Conservation (phyloP, 768 basidiomycete species). For the Rhodocollybia butyracea region DNA sequence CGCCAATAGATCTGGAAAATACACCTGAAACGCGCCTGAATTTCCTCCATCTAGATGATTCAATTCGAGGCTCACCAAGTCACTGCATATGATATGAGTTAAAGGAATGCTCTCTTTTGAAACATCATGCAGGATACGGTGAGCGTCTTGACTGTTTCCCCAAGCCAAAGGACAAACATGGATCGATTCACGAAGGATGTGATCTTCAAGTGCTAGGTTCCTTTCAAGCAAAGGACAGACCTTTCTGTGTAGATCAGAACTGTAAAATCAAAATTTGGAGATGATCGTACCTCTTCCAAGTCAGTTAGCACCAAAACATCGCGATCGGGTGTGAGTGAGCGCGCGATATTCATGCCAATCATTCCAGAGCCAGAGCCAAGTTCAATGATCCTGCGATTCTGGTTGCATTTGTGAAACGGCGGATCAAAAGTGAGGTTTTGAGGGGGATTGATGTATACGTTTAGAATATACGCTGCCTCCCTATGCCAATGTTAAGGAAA, state of each 20-base stretch:
- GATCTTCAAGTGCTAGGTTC: conserved; percentile 26
- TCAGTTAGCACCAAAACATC: conserved; percentile 66
- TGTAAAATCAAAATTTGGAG: neutral
- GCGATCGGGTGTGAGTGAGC: conserved; percentile 30
- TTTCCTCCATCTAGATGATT: neutral
- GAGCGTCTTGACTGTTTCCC: conserved; percentile 53
- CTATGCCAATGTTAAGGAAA: conserved; percentile 30
- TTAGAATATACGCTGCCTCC: conserved; percentile 71
- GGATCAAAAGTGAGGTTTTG: conserved; percentile 49
- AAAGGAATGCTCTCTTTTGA: conserved; percentile 13
- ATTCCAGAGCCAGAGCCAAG: conserved; percentile 79
- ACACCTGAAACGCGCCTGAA: conserved; percentile 48
- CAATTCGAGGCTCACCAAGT: conserved; percentile 54
- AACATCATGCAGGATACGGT: conserved; percentile 33
- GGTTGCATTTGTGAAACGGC: conserved; percentile 27
- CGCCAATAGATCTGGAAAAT: conserved; percentile 80
- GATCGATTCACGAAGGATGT: conserved; percentile 19
- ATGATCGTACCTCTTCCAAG: conserved; percentile 60
- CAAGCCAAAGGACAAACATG: conserved; percentile 64
- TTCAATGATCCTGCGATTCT: conserved; percentile 50
- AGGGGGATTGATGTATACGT: conserved; percentile 46
- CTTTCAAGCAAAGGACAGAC: conserved; percentile 44
- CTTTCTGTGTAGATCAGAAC: conserved; percentile 19
- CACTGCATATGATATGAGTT: conserved; percentile 80
- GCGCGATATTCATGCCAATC: conserved; percentile 43